A percentile compares a stretch with the other conserved stretches of the same genome.
phyloP scores from a whole-genome alignment of 768 basidiomycete genomes.

The Daedaleopsis sinensis region DNA sequence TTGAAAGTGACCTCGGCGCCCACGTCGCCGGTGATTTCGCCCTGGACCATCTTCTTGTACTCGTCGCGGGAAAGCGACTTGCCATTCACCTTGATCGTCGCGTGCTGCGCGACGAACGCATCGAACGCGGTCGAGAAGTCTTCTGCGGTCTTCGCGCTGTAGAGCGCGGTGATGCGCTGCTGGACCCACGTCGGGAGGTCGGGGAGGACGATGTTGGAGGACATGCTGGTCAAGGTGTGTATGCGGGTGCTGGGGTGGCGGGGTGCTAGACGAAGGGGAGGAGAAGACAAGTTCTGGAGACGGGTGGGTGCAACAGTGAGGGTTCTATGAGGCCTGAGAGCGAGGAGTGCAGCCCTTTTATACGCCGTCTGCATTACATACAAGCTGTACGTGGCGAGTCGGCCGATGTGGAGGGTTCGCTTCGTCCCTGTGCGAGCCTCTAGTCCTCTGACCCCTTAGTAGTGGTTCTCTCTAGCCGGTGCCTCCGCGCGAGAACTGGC shows the following conservation, averaged over 20 bases:
- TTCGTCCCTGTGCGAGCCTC: too few species aligned
- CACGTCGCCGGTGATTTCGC: constrained; percentile 23
- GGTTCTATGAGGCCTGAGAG: background rate
- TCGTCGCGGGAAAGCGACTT: constrained; percentile 38
- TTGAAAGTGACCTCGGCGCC: constrained; percentile 35
- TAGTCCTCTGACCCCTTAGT: background rate
- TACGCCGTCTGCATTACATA: constrained; percentile 2
- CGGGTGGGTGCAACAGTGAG: background rate
- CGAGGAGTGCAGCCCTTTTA: constrained; percentile 4
- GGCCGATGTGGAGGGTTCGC: background rate
- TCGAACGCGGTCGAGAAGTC: constrained; percentile 45
- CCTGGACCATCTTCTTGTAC: constrained; percentile 42
- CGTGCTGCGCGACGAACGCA: constrained; percentile 40
- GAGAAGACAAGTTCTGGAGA: background rate
- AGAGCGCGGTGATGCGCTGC: constrained; percentile 39
- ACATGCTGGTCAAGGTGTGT: constrained; percentile 20
- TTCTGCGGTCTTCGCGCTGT: constrained; percentile 39
- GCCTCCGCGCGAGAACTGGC: background rate
- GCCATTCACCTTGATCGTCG: constrained; percentile 46
- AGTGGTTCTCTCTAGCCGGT: background rate
- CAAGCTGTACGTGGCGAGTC: background rate
- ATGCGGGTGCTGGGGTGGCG: background rate
- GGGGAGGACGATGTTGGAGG: constrained; percentile 38
- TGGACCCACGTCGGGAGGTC: constrained; percentile 47
- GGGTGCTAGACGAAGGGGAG: background rate